These are phyloP conservation scores for Fusarium anguioides DNA, from an alignment of 2,329 filamentous ascomycete genomes.

Conservation along the genomic window DNA sequence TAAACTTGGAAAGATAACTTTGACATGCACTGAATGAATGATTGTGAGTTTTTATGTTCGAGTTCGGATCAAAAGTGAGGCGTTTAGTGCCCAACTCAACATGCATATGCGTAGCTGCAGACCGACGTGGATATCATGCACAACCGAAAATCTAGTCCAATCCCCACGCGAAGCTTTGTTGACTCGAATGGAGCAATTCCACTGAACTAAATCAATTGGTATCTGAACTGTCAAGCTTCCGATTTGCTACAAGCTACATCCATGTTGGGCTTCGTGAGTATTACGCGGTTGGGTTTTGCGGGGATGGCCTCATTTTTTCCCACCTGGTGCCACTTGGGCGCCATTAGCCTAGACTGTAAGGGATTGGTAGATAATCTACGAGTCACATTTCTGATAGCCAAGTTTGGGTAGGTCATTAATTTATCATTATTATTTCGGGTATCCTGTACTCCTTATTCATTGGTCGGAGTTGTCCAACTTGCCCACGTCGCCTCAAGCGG, in stretches of 20 bases:
- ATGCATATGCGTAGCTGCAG: constrained; percentile 15
- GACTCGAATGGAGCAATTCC: background rate
- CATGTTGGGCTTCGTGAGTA: constrained; percentile 1
- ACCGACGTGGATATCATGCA: constrained; percentile 13
- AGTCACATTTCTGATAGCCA: too few species aligned
- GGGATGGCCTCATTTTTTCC: constrained; percentile 35
- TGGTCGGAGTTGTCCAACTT: background rate
- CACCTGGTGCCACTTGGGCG: constrained; percentile 14
- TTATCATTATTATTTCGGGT: background rate
- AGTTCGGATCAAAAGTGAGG: background rate
- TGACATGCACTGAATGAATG: rapidly evolving
- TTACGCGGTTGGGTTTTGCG: constrained; percentile 16
- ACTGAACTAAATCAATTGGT: background rate
- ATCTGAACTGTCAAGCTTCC: background rate
- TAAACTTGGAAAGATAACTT: background rate
- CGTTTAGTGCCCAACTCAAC: background rate
- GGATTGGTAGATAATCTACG: rapidly evolving
- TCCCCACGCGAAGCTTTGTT: background rate
- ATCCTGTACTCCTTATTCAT: background rate
- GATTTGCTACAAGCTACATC: background rate
- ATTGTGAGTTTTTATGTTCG: background rate
- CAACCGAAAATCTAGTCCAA: constrained; percentile 11
- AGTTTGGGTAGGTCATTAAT: background rate
- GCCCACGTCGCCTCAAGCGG: background rate
- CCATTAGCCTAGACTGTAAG: background rate